These are phyloP conservation scores for Cymbopogon citratus DNA, from an alignment of 176 grass and related monocot genomes.

Conservation along the genomic window DNA sequence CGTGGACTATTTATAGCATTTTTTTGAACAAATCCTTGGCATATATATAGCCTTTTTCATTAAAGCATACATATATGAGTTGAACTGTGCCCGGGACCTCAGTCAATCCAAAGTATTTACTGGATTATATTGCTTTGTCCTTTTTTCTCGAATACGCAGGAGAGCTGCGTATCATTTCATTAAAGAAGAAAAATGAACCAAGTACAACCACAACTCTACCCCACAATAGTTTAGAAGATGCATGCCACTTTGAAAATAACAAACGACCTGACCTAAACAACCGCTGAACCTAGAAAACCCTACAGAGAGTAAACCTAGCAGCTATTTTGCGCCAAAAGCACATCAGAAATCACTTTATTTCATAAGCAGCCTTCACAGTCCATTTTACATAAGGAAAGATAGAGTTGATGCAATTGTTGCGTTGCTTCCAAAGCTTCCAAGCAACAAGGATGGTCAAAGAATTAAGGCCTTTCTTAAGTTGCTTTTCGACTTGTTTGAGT, in stretches of 20 bases:
- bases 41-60: not conserved
- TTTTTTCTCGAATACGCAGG: not conserved
- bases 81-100: not conserved
- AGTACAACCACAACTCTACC: not conserved
- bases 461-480: not conserved
- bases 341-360: not conserved
- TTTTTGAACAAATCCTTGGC: not conserved
- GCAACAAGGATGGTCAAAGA: not conserved
- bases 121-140: not conserved
- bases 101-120: not conserved
- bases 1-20: not conserved
- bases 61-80: not conserved
- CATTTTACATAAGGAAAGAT: not conserved
- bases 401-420: not conserved
- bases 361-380: not conserved
- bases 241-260: not conserved
- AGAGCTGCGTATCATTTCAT: not conserved
- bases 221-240: not conserved
- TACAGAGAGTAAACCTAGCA: not conserved
- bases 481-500: not conserved
- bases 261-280: not conserved
- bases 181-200: not conserved
- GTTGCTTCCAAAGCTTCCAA: not conserved
- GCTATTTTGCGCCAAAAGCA: not conserved
- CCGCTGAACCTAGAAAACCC: not conserved